A percentile compares a stretch with the other conserved stretches of the same genome.
phyloP scores from a whole-genome alignment of 495 filamentous ascomycete genomes.

The Aspergillus egyptiacus region DNA sequence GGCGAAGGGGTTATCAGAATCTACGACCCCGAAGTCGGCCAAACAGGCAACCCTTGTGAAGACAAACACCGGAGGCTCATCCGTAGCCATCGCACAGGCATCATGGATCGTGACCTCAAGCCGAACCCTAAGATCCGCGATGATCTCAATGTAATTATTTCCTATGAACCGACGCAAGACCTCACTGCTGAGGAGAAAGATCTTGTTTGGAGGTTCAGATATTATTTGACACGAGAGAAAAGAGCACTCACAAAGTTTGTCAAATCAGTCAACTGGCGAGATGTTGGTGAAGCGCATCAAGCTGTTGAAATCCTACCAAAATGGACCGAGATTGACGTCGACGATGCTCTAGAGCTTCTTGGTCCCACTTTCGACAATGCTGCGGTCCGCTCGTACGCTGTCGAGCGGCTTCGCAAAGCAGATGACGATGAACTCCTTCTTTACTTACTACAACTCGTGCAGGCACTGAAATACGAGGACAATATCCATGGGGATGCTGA shows the following conservation, averaged over 20 bases:
- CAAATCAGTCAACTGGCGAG: slow-evolving; percentile 91
- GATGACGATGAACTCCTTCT: slow-evolving; percentile 90
- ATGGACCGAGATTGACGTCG: slow-evolving; percentile 97
- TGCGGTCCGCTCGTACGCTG: slow-evolving; percentile 84
- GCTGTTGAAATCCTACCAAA: slow-evolving; percentile 84
- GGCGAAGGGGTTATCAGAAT: slow-evolving; percentile 63
- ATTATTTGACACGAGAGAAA: slow-evolving; percentile 89
- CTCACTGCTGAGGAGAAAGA: slow-evolving; percentile 89
- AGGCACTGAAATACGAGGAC: slow-evolving; percentile 93
- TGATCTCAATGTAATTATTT: slow-evolving; percentile 84
- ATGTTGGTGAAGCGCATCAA: slow-evolving; percentile 77
- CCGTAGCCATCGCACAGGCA: slow-evolving; percentile 85
- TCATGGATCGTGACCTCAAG: slow-evolving; percentile 87
- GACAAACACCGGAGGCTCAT: slow-evolving; percentile 90
- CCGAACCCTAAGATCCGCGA: slow-evolving; percentile 96
- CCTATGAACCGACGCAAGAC: slow-evolving; percentile 85
- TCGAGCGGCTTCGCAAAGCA: slow-evolving; percentile 82
- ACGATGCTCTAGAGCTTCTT: slow-evolving; percentile 91
- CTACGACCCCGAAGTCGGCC: slow-evolving; percentile 90
- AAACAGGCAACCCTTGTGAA: slow-evolving; percentile 87
- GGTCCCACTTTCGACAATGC: slow-evolving; percentile 87
- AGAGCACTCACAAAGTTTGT: slow-evolving; percentile 94
- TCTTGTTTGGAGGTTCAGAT: slow-evolving; percentile 92
- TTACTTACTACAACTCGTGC: slow-evolving; percentile 91
- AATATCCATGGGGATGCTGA: slow-evolving; percentile 52